Evolutionary conservation across 768 basidiomycete genomes (phyloP), one percentile per base, ranked within the genome.

Genomic region (Leccinellum luteum): DNA sequence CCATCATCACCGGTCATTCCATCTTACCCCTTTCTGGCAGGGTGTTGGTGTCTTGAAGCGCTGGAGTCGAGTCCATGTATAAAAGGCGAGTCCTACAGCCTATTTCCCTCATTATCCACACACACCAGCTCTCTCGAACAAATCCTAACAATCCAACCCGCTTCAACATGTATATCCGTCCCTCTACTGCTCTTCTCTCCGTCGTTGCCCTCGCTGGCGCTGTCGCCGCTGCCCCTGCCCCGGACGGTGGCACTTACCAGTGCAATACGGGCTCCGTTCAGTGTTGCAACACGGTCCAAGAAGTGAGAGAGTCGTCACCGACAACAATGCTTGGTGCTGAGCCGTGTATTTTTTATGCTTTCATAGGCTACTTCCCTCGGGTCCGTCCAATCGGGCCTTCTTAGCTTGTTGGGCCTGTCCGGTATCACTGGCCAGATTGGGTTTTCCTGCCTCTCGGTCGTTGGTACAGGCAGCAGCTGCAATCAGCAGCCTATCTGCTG

Each of bases 401-500:
- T 15, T 34, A 6, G 6, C 7, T 10, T 41, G 38, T 3, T 41
- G 5, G n/a, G 38, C 4, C 27, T 5, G 15, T 6, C 34, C 15
- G 6, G 13, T 4, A 34, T 23, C 23, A 35, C 21, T 8, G 23
- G 21, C 14, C 10, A n/a, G 7, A 14, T 51, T 23, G 50, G 50
- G 4, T 4, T 34, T 14, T 8, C 19, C 6, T 35, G 50, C 23
- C 8, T 4, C 38, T 6, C n/a, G 17, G 2, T 41, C n/a, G 0
- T 10, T n/a, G 38, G 38, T 41, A 17, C 21, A 21, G n/a, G 28
- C 8, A 3, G 32, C 4, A 28, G 23, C 19, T 31, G 19, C 19
- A 7, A 19, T 17, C 10, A 13, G 19, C 35, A 52, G 35, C 31
- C 58, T 4, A 32, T 47, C 14, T 59, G 58, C 55, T 59, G 55